A percentile compares a stretch with the other conserved stretches of the same genome.
These are phyloP conservation scores for Beta corolliflora DNA, from an alignment of 179 eudicot species.

Conservation along the genomic window DNA sequence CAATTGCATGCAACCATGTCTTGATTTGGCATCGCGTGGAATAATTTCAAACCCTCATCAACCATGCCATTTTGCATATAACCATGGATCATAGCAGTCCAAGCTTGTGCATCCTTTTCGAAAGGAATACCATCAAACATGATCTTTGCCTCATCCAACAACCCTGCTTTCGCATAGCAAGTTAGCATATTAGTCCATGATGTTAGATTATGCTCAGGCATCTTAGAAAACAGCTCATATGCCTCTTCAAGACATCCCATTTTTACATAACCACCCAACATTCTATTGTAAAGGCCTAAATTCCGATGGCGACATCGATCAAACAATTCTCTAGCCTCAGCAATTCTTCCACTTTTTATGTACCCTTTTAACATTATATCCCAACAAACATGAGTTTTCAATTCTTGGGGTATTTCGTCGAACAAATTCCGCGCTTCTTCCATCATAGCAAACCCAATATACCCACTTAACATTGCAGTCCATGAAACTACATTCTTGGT, in stretches of 20 bases:
- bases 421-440: slow-evolving; percentile 51
- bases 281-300: slow-evolving; percentile 47
- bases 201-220: slow-evolving; percentile 49
- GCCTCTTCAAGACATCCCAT: slow-evolving; percentile 47
- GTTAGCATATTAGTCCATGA: slow-evolving; percentile 65
- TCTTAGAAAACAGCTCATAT: slow-evolving; percentile 39
- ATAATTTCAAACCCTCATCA: slow-evolving; percentile 51
- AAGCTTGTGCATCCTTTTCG: slow-evolving; percentile 51
- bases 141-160: slow-evolving; percentile 44
- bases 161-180: slow-evolving; percentile 49
- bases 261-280: slow-evolving; percentile 62
- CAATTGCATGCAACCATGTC: slow-evolving; percentile 68
- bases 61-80: slow-evolving; percentile 44
- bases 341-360: slow-evolving; percentile 40
- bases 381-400: slow-evolving; percentile 62
- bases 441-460: slow-evolving; percentile 47
- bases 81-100: slow-evolving; percentile 56
- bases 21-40: slow-evolving; percentile 46
- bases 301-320: slow-evolving; percentile 33
- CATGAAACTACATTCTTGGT: slow-evolving; percentile 57
- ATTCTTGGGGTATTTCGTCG: slow-evolving; percentile 35
- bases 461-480: slow-evolving; percentile 76
- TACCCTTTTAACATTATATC: slow-evolving; percentile 65
- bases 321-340: slow-evolving; percentile 53
- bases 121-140: slow-evolving; percentile 59